Conservation (phyloP, 176 grass and related monocot genomes). For the Aegilops umbellulata region DNA sequence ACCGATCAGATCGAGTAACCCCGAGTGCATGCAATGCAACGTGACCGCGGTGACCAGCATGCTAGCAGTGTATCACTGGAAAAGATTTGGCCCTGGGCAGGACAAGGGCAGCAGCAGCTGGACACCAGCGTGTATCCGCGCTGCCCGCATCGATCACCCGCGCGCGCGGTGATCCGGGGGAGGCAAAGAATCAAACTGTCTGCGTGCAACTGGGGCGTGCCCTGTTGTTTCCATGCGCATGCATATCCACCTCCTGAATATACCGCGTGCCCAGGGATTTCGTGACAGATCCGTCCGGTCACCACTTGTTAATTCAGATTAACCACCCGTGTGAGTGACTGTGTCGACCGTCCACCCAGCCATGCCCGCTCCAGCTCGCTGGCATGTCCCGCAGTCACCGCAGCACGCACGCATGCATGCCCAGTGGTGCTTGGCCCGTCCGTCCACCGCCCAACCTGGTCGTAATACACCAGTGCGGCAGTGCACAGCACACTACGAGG, state of each 20-base stretch:
- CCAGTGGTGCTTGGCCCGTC: not conserved
- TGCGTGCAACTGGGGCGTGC: not conserved
- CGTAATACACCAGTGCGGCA: too few relatives aligned
- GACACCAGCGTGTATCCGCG: not conserved
- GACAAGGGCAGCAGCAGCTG: not conserved
- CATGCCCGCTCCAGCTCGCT: conserved; percentile 6
- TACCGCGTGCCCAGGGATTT: conserved; percentile 6
- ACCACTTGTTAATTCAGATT: not conserved
- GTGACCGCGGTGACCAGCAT: too few relatives aligned
- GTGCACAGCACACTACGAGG: not conserved
- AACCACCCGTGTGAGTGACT: not conserved
- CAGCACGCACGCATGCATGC: not conserved
- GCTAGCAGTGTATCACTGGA: not conserved
- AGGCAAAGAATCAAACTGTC: conserved; percentile 29
- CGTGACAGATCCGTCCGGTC: not conserved
- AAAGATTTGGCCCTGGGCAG: not conserved
- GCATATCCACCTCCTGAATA: not conserved
- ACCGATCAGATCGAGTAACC: not conserved
- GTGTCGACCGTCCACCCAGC: not conserved
- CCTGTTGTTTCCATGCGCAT: conserved; percentile 16
- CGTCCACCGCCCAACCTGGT: too few relatives aligned
- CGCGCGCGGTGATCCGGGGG: not conserved
- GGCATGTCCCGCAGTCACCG: not conserved
- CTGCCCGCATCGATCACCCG: not conserved
- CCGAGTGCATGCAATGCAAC: too few relatives aligned